Conservation (phyloP, 2,329 filamentous ascomycete genomes). For the Trichoderma lentiforme region DNA sequence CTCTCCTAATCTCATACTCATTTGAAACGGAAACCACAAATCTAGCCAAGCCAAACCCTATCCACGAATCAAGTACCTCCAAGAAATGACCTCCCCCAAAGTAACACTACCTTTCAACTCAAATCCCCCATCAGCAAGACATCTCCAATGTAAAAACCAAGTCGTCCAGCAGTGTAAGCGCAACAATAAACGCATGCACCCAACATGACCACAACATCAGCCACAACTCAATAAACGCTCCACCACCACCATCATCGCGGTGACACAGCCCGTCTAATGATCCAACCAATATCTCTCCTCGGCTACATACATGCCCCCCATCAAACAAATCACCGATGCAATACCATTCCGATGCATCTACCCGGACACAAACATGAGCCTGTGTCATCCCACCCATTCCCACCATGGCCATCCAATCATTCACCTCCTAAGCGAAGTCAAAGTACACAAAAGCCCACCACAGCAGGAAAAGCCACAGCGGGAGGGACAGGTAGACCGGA, state of each 20-base stretch:
- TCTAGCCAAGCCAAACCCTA: background rate
- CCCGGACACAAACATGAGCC: slow-evolving; percentile 1
- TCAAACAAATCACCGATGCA: slow-evolving; percentile 11
- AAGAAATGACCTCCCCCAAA: background rate
- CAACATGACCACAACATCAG: background rate
- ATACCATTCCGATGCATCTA: slow-evolving; percentile 1
- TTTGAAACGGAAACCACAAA: background rate
- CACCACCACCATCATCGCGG: background rate
- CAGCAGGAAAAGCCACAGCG: background rate
- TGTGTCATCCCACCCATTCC: background rate
- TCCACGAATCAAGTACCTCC: background rate
- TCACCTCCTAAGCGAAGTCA: background rate
- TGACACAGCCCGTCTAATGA: slow-evolving; percentile 4
- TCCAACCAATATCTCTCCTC: background rate
- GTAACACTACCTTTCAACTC: background rate
- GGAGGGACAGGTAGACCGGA: background rate
- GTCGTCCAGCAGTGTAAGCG: background rate
- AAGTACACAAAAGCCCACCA: background rate
- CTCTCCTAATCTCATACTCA: background rate
- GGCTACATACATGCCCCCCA: background rate
- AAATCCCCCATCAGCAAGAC: background rate
- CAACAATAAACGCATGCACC: background rate
- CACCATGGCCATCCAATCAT: background rate
- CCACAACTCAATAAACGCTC: background rate
- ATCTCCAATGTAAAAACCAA: background rate